Evolutionary conservation across 495 filamentous ascomycete species (phyloP), one percentile per base, ranked within the genome.

Genomic region (Echria macrotheca): DNA sequence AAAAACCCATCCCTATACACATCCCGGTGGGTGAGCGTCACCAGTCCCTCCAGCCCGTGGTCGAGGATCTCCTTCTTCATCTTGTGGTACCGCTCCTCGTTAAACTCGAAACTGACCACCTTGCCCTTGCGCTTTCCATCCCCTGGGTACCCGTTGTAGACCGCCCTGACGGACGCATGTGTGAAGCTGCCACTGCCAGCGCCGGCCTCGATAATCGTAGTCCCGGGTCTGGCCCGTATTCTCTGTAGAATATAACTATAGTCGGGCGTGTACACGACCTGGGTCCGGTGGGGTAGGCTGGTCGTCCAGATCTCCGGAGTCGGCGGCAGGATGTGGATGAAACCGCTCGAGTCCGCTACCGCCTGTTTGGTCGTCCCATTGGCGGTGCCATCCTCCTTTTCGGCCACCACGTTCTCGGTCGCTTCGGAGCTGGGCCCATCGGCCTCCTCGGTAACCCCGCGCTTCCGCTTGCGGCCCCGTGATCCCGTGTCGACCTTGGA

Each of bases 211-310:
- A 98, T 93, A 9, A 98, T 61, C 8, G 77, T 78, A 8, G 76
- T 79, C 2, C 93, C 94, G 0, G 93, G 89, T 18, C 87, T 70
- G 2, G 83, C 91, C 11, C 87, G 81, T 40, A 98, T 74, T 38
- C 89, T 77, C 61, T 96, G 89, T 18, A 98, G 77, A 29, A 98
- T 84, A 61, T 93, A 98, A 68, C 90, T 95, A 69, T 95, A 95
- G 66, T 98, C 93, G 8, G 94, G 89, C 1, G 89, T 96, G 61
- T 98, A 98, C 53, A 98, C 93, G 40, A 98, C 91, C 68, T 98
- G 93, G 7, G 93, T 98, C 40, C 93, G 78, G 64, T 98, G 93
- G 2, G 91, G 93, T 29, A 98, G 76, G 29, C 84, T 87, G 21
- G 79, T 69, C 0, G 94, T 98, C 93, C 93, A 98, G 12, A 85